Percentiles rank a stretch among this genome's conserved stretches.
These are phyloP conservation scores for Pyricularia grisea DNA, from an alignment of 2,329 filamentous ascomycete genomes.

Conservation along the genomic window DNA sequence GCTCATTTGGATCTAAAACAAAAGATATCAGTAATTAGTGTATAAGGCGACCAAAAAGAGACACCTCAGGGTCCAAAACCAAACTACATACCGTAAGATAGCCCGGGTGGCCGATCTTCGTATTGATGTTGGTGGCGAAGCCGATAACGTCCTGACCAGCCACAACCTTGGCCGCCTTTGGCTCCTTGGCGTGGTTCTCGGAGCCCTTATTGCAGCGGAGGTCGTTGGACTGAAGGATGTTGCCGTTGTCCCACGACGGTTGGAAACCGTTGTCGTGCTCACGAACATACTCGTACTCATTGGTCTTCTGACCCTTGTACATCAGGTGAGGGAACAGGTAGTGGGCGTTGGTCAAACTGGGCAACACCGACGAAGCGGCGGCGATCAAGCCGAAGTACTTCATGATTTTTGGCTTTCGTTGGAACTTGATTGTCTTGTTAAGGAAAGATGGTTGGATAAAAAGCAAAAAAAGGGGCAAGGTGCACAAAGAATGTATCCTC, in stretches of 20 bases:
- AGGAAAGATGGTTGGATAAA: background rate
- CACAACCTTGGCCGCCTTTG: slow-evolving; percentile 13
- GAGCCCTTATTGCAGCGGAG: slow-evolving; percentile 20
- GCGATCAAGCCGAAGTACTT: background rate
- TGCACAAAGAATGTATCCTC: background rate
- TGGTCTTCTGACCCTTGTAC: slow-evolving; percentile 12
- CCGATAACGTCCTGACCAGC: slow-evolving; percentile 13
- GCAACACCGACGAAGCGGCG: slow-evolving; percentile 1
- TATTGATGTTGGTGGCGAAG: slow-evolving; percentile 6
- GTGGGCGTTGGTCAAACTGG: slow-evolving; percentile 17
- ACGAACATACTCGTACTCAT: slow-evolving; percentile 15
- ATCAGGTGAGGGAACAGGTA: slow-evolving; percentile 19
- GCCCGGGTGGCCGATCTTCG: slow-evolving; percentile 9
- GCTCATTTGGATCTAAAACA: slow-evolving; percentile 15
- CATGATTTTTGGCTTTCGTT: background rate
- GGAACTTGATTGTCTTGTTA: background rate
- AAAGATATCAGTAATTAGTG: background rate
- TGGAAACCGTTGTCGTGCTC: slow-evolving; percentile 13
- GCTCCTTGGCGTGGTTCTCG: slow-evolving; percentile 13
- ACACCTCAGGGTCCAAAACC: no score
- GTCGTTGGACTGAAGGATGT: slow-evolving; percentile 15
- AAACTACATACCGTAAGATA: slow-evolving; percentile 10
- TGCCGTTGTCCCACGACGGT: slow-evolving; percentile 15
- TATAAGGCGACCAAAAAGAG: no score
- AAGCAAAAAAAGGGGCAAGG: no score